Evolutionary conservation across 331 rosid genomes (phyloP), one percentile per base, ranked within the genome.

Genomic region (Rosa hybrid): DNA sequence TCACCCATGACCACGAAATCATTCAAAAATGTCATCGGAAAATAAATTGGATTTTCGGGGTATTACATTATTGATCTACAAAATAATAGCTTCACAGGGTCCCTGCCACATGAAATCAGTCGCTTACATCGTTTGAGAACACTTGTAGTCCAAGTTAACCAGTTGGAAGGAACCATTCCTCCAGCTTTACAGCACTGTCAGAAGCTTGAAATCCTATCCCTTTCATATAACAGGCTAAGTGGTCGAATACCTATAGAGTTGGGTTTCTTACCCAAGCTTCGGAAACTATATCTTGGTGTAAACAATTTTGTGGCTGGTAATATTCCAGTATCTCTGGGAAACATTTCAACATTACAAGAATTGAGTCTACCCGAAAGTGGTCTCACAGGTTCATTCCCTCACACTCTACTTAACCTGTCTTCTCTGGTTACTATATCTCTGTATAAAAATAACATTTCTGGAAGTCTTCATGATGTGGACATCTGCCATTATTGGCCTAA

Each of bases 301-400:
- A 77, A 67, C 27, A 23, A 8, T 34, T 25, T 67, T 7, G n/a
- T 0, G 1, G 2, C 71, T 2, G 54, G 81, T n/a, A 21, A 57
- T 50, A 68, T 78, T 14, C 75, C 68, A 12, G 13, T 2, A 1
- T 20, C 54, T 8, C 3, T 78, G 4, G 51, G 81, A 3, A 78
- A 78, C 20, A 5, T 78, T 0, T 78, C 81, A 13, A 49, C 75
- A 7, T 51, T 78, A 20, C 17, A 50, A 45, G 0, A 0, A 0
- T 68, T 78, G 68, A 0, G 0, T 78, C 18, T 78, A 65, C 0
- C 0, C 0, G 0, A 0, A 0, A 38, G 20, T n/a, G 46, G 68
- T 34, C 81, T 78, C 41, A 51, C 11, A 2, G 68, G 81, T 76
- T 7, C 71, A 23, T 4, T 68, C 16, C 50, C 72, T 14, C 44